These are phyloP conservation scores for Penicillium sp. DNA, from an alignment of 2,329 filamentous ascomycete genomes.

Conservation along the genomic window DNA sequence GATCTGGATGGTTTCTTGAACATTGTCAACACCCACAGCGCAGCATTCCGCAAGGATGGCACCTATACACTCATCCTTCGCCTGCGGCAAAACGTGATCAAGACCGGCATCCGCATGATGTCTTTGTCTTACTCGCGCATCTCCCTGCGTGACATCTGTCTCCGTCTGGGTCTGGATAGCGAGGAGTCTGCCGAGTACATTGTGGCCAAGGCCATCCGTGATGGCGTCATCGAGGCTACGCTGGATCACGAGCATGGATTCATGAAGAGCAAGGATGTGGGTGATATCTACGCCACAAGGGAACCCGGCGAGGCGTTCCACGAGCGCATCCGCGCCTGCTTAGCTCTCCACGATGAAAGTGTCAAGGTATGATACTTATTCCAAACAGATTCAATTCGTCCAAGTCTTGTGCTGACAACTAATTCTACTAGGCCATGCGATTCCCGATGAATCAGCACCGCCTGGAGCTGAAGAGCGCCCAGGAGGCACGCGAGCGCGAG, in stretches of 20 bases:
- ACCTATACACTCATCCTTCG: constrained; percentile 95
- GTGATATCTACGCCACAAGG: constrained; percentile 91
- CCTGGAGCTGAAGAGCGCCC: constrained; percentile 93
- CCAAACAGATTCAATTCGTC: not conserved
- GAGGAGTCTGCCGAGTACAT: constrained; percentile 99
- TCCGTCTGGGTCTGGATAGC: constrained; percentile 85
- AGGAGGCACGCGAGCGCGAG: constrained; percentile 95
- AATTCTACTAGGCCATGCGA: constrained; percentile 73
- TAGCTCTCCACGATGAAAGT: constrained; percentile 92
- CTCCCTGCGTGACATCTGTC: constrained; percentile 94
- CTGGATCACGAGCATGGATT: constrained; percentile 91
- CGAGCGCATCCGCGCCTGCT: constrained; percentile 87
- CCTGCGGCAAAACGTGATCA: constrained; percentile 97
- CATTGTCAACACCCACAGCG: constrained; percentile 75
- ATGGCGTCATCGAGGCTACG: constrained; percentile 94
- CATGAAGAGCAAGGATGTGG: constrained; percentile 97
- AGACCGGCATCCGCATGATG: constrained; percentile 99
- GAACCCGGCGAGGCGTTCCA: constrained; percentile 98
- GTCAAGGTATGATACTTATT: constrained; percentile 69
- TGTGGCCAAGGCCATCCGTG: constrained; percentile 95
- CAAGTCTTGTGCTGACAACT: constrained; percentile 1
- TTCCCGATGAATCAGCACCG: constrained; percentile 99
- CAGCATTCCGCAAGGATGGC: constrained; percentile 85
- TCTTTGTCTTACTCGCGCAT: constrained; percentile 97
- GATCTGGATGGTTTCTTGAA: constrained; percentile 92